Conservation (phyloP, 495 filamentous ascomycete genomes). For the Aspergillus wentii region DNA sequence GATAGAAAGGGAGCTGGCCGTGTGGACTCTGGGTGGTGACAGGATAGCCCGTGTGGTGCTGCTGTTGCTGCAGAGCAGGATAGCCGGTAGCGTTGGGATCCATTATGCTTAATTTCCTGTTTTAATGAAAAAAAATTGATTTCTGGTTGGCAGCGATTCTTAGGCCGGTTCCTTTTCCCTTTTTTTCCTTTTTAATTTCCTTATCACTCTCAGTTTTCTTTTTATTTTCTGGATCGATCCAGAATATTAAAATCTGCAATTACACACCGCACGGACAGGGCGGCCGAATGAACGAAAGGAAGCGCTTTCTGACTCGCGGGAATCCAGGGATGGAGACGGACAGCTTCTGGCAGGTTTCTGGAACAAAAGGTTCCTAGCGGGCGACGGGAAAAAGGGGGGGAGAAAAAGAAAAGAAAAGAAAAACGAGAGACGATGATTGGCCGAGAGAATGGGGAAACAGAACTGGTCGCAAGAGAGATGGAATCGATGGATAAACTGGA, state of each 20-base stretch:
- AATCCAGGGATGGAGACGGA: conserved; percentile 23
- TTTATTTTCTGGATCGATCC: conserved; percentile 1
- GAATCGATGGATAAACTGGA: no score
- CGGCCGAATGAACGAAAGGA: not conserved
- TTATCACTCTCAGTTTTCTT: not conserved
- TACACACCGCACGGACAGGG: conserved; percentile 1
- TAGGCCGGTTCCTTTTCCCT: not conserved
- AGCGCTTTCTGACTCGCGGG: conserved; percentile 11
- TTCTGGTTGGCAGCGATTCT: no score
- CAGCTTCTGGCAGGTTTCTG: conserved; percentile 2
- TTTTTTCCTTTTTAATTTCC: not conserved
- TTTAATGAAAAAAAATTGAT: no score
- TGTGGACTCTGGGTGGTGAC: conserved; percentile 33
- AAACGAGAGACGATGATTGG: conserved; percentile 18
- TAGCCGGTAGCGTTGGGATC: conserved; percentile 39
- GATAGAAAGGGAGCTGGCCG: conserved; percentile 33
- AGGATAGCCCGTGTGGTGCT: conserved; percentile 31
- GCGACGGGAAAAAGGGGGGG: conserved; percentile 8
- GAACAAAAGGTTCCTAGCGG: not conserved
- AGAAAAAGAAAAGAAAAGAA: conserved; percentile 1
- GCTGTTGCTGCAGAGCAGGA: conserved; percentile 22
- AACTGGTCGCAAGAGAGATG: conserved; percentile 8
- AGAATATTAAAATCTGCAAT: no score
- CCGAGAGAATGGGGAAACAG: conserved; percentile 6
- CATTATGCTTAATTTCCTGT: conserved; percentile 28